phyloP scores from a whole-genome alignment of 352 stramenopile genomes.

The Albugo candida region DNA sequence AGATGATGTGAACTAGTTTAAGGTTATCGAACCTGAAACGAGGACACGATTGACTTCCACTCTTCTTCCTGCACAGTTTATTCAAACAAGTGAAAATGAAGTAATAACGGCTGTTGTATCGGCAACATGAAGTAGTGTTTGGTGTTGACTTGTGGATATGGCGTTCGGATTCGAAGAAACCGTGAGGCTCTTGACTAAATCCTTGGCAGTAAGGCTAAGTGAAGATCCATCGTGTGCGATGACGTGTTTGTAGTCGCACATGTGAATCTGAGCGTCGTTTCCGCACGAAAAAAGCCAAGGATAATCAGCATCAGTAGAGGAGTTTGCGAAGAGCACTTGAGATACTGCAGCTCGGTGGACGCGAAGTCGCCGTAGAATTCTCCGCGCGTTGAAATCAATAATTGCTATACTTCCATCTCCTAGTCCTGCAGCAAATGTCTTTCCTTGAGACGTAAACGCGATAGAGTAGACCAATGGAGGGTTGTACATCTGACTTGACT shows the following conservation, averaged over 20 bases:
- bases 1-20: no score
- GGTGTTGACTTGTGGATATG: conserved; percentile 25
- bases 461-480: conserved; percentile 49
- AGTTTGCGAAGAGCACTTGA: conserved; percentile 28
- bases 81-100: conserved; percentile 24
- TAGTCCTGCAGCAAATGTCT: conserved; percentile 38
- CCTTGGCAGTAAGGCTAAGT: conserved; percentile 4
- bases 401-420: conserved; percentile 42
- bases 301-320: no score
- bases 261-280: conserved; percentile 43
- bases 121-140: conserved; percentile 29
- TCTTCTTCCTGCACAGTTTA: neutral
- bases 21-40: no score
- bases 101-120: conserved; percentile 28
- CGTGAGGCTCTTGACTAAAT: conserved; percentile 26
- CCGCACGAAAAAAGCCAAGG: conserved; percentile 34
- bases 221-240: conserved; percentile 10
- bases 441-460: conserved; percentile 37
- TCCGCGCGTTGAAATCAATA: conserved; percentile 34
- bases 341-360: conserved; percentile 31
- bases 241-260: conserved; percentile 35
- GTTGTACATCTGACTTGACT: conserved; percentile 47
- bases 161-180: conserved; percentile 30
- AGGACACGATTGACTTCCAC: no score
- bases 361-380: conserved; percentile 26